Conservation (phyloP, 2,329 filamentous ascomycete species). For the Clarireedia hainanense region DNA sequence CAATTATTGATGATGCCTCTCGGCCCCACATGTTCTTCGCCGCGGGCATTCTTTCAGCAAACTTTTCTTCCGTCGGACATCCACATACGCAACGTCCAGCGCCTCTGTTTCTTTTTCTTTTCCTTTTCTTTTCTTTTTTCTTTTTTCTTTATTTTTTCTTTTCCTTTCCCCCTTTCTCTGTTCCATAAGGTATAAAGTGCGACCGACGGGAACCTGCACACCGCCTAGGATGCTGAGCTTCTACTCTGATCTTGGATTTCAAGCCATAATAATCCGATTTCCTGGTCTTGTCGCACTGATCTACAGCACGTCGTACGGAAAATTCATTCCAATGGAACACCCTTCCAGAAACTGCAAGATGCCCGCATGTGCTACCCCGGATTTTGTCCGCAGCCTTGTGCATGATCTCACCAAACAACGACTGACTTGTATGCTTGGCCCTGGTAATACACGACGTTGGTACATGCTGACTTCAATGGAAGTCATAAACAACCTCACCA, state of each 20-base stretch:
- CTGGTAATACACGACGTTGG: background rate
- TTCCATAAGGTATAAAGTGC: slow-evolving; percentile 5
- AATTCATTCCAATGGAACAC: background rate
- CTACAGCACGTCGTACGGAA: background rate
- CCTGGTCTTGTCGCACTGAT: slow-evolving; percentile 6
- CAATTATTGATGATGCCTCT: background rate
- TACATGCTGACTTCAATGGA: background rate
- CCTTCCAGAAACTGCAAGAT: slow-evolving; percentile 13
- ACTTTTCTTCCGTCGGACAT: slow-evolving; percentile 10
- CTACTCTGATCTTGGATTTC: background rate
- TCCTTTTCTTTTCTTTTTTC: background rate
- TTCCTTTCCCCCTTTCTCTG: background rate
- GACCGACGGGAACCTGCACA: slow-evolving; percentile 12
- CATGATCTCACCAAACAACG: slow-evolving; percentile 12
- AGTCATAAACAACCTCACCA: background rate
- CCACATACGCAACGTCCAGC: slow-evolving; percentile 6
- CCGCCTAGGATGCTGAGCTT: slow-evolving; percentile 3
- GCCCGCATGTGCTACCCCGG: slow-evolving; percentile 11
- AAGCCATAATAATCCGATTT: slow-evolving; percentile 3
- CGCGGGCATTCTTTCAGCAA: slow-evolving; percentile 8
- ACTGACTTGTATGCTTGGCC: slow-evolving; percentile 3
- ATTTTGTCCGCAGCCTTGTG: slow-evolving; percentile 13
- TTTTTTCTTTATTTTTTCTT: background rate
- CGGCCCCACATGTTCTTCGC: slow-evolving; percentile 6
- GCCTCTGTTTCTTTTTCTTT: background rate